Percentiles rank a stretch among this genome's conserved stretches.
Conservation (phyloP, 2,329 filamentous ascomycete species). For the Mycosphaerella arachidis region DNA sequence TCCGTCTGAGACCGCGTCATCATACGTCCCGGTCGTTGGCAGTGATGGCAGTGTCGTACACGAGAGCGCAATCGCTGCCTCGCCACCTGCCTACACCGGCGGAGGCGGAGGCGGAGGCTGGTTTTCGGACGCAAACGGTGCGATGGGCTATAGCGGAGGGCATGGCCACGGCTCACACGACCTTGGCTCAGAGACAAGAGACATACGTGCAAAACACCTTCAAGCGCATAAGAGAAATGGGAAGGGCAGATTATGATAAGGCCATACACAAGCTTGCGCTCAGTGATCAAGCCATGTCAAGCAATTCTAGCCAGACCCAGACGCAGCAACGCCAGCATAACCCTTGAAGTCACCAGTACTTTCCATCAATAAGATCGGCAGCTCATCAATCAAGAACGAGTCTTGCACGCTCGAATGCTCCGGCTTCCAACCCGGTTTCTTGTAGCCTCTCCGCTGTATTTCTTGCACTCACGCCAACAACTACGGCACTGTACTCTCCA, state of each 20-base stretch:
- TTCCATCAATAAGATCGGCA: slow-evolving; percentile 34
- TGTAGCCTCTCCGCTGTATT: slow-evolving; percentile 38
- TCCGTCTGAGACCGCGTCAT: neutral
- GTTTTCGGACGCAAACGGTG: slow-evolving; percentile 6
- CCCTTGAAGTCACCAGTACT: slow-evolving; percentile 12
- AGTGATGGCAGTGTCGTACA: slow-evolving; percentile 7
- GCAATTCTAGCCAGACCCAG: slow-evolving; percentile 1
- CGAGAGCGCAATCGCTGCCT: neutral
- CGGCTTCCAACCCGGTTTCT: slow-evolving; percentile 40
- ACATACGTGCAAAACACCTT: slow-evolving; percentile 22
- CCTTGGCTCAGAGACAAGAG: slow-evolving; percentile 16
- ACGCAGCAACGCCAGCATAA: slow-evolving; percentile 9
- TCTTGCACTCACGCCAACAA: slow-evolving; percentile 39
- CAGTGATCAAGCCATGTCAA: neutral
- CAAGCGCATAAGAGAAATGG: slow-evolving; percentile 24
- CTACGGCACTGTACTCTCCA: slow-evolving; percentile 26
- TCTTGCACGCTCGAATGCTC: slow-evolving; percentile 37
- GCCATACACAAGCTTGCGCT: neutral
- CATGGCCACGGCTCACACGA: neutral
- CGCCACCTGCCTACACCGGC: slow-evolving; percentile 3
- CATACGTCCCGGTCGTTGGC: slow-evolving; percentile 8
- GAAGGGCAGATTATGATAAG: slow-evolving; percentile 2
- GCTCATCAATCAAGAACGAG: slow-evolving; percentile 38
- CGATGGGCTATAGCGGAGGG: slow-evolving; percentile 2
- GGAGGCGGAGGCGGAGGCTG: slow-evolving; percentile 11